A percentile compares a stretch with the other conserved stretches of the same genome.
Conservation (phyloP, 2,329 filamentous ascomycete genomes). For the Microdochium nivale region DNA sequence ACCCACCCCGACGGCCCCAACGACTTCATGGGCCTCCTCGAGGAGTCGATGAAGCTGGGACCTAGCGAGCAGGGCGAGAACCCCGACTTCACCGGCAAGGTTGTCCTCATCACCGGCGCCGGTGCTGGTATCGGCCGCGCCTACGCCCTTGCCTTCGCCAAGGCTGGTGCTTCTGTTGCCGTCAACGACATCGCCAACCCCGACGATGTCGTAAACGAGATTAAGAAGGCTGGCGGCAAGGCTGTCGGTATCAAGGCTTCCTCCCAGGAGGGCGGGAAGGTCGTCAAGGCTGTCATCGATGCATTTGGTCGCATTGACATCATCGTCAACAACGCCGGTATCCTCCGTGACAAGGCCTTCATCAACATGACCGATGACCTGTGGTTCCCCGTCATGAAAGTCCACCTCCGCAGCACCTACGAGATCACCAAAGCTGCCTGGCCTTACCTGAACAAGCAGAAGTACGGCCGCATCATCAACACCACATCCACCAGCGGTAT, state of each 20-base stretch:
- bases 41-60: constrained; percentile 72
- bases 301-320: constrained; percentile 91
- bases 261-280: constrained; percentile 82
- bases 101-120: constrained; percentile 79
- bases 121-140: constrained; percentile 86
- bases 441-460: constrained; percentile 97
- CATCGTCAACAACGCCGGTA: constrained; percentile 95
- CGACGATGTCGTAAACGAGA: constrained; percentile 84
- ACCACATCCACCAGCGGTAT: constrained; percentile 95
- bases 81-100: constrained; percentile 74
- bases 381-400: constrained; percentile 87
- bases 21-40: constrained; percentile 79
- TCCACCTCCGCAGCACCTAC: constrained; percentile 91
- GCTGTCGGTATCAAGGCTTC: constrained; percentile 90
- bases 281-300: constrained; percentile 90
- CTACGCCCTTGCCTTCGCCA: constrained; percentile 84
- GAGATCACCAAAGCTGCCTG: constrained; percentile 96
- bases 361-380: constrained; percentile 92
- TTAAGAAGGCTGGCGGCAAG: constrained; percentile 80
- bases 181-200: constrained; percentile 96
- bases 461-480: constrained; percentile 95
- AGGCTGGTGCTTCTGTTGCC: constrained; percentile 73
- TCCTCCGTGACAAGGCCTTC: constrained; percentile 96
- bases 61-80: constrained; percentile 64
- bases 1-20: constrained; percentile 78